A percentile compares a stretch with the other conserved stretches of the same genome.
These are phyloP conservation scores for Syzygium oleosum DNA, from an alignment of 345 rosid genomes.

Conservation along the genomic window DNA sequence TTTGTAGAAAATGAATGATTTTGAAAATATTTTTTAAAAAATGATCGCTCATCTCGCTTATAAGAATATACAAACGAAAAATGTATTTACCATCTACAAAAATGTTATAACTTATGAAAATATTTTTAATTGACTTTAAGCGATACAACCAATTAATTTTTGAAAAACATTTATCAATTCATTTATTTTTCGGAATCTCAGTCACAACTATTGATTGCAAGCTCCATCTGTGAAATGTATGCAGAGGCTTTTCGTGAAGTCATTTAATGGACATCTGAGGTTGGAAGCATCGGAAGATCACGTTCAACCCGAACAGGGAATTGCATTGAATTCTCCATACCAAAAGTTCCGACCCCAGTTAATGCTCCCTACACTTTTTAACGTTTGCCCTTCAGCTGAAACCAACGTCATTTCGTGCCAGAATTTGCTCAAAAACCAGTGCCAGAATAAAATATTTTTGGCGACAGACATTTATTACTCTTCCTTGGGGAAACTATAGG, in stretches of 20 bases:
- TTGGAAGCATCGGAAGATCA: background rate
- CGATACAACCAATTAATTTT: accelerated
- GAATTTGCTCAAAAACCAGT: background rate
- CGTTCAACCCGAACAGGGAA: background rate
- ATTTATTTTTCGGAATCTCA: background rate
- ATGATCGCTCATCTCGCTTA: accelerated
- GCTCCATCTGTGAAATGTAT: background rate
- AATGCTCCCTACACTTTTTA: background rate
- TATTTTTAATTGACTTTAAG: background rate
- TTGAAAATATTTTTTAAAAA: background rate
- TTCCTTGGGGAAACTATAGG: background rate
- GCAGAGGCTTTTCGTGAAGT: background rate
- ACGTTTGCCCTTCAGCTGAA: background rate
- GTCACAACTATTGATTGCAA: background rate
- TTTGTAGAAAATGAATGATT: background rate
- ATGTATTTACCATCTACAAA: background rate
- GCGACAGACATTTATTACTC: background rate
- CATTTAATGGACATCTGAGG: background rate
- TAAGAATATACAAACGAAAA: accelerated
- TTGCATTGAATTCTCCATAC: background rate
- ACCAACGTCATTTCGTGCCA: background rate
- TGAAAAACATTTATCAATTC: background rate
- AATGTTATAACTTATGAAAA: background rate
- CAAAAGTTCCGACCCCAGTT: background rate
- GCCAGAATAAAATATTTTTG: background rate